Base-by-base conservation (phyloP, 225 moss, liverwort and hornwort genomes). In the Bryoerythrophyllum caledonicum region DNA sequence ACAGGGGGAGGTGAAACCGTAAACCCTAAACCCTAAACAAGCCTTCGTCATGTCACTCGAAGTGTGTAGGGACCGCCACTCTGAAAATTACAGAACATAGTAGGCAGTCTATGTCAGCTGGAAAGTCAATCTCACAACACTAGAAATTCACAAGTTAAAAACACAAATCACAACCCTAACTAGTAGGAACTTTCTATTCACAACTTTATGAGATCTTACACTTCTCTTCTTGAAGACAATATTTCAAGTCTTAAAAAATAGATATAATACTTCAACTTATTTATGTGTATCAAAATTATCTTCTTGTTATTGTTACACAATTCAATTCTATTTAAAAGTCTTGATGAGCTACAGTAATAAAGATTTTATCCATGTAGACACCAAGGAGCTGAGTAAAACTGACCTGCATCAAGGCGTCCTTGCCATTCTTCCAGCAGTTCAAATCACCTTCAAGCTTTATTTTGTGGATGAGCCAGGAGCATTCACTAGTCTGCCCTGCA, bases 401-500 rank as follows among this genome's bases (percentile, higher is more conserved):
- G 48, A 81, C 77, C 77, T 73, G 70, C 28, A 5, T 40, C n/a
- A 68, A 51, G 40, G 61, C 38, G 61, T 78, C 55, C 46, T 56
- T 61, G 74, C n/a, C 26, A 24, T 27, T 27, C 46, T 37, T 74
- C 66, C 38, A 70, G 60, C 46, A 23, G 19, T 74, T 55, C 3
- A 24, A 46, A 32, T 68, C 54, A 11, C 67, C 23, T 4, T 37
- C 13, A 55, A 12, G 55, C 7, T 8, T 81, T 57, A 81, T 7
- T 56, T 78, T 5, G 74, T 51, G 49, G 75, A 74, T 32, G 73
- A 81, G 56, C 48, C 76, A 10, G 83, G 83, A n/a, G 78, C 61
- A 25, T 81, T 86, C 28, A 67, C 83, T 17, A 86, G 57, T 65
- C 69, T 69, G 34, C 37, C 26, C 41, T 83, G 68, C 26, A 86